These are phyloP conservation scores for Paramyrothecium roridum DNA, from an alignment of 2,329 filamentous ascomycete species.

Conservation along the genomic window DNA sequence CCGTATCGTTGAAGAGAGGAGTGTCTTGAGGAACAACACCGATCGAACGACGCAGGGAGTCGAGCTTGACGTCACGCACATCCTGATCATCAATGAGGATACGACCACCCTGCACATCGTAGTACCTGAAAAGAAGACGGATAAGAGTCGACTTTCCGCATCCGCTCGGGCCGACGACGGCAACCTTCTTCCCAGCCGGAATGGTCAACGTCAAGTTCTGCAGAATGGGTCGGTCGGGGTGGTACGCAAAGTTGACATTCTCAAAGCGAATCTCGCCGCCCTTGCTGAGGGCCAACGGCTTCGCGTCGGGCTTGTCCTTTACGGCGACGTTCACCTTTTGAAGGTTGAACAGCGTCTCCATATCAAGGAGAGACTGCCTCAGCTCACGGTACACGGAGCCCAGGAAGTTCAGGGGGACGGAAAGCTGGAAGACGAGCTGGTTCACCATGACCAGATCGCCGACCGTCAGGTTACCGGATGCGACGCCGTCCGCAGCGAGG, in stretches of 20 bases:
- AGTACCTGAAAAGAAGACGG: conserved; percentile 87
- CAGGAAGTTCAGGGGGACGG: conserved; percentile 93
- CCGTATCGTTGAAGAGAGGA: conserved; percentile 93
- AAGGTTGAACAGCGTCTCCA: conserved; percentile 97
- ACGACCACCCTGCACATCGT: conserved; percentile 80
- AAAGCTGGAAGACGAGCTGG: conserved; percentile 96
- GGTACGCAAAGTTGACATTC: conserved; percentile 92
- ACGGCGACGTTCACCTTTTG: conserved; percentile 94
- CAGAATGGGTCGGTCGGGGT: conserved; percentile 80
- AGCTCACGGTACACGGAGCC: conserved; percentile 98
- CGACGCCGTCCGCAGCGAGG: conserved; percentile 85
- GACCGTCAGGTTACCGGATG: conserved; percentile 76
- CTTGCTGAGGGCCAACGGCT: conserved; percentile 65
- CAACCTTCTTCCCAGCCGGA: conserved; percentile 92
- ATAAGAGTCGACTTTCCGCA: conserved; percentile 96
- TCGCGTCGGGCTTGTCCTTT: conserved; percentile 71
- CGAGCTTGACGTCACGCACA: conserved; percentile 75
- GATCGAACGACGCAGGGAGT: conserved; percentile 80
- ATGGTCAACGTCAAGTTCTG: conserved; percentile 83
- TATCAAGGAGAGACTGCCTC: conserved; percentile 89
- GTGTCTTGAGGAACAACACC: conserved; percentile 97
- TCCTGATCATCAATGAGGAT: conserved; percentile 94
- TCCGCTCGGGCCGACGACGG: conserved; percentile 90
- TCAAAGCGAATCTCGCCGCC: conserved; percentile 93
- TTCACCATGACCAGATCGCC: conserved; percentile 99